Evolutionary conservation across 1,284 basidiomycete genomes (phyloP).

Genomic region (Singerocomus inundabilis): DNA sequence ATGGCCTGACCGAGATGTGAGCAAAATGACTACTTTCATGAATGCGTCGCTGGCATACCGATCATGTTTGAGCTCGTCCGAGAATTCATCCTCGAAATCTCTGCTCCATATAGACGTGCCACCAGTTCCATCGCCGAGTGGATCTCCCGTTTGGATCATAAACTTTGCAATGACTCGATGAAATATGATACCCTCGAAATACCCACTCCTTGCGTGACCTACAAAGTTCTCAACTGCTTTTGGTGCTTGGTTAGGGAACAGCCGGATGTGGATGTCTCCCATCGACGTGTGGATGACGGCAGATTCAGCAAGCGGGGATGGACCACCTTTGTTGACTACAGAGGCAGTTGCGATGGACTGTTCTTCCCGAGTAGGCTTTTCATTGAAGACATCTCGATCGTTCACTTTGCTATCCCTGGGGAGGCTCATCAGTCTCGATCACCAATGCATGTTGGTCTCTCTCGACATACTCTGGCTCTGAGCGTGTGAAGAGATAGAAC

Average conservation of each 20-base stretch:
- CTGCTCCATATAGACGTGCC: conserved; percentile 93
- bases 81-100: conserved; percentile 96
- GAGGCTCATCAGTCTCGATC: conserved; percentile 1
- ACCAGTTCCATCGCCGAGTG: conserved; percentile 96
- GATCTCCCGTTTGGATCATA: conserved; percentile 99
- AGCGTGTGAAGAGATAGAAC: conserved; percentile 96
- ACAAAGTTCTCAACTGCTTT: conserved; percentile 98
- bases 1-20: conserved; percentile 58
- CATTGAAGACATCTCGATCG: conserved; percentile 98
- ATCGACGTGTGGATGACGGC: conserved; percentile 94
- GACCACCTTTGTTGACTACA: conserved; percentile 47
- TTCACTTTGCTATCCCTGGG: conserved; percentile 79
- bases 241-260: conserved; percentile 91
- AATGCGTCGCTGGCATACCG: conserved; percentile 47
- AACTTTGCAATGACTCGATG: conserved; percentile 99
- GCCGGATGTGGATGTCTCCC: conserved; percentile 90
- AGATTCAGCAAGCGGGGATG: conserved; percentile 66
- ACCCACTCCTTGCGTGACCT: conserved; percentile 87
- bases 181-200: conserved; percentile 94
- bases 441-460: conserved; percentile 12
- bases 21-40: not conserved
- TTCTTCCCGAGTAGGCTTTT: conserved; percentile 95
- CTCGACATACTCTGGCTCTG: conserved; percentile 78
- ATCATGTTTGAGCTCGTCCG: conserved; percentile 86
- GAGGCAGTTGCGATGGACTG: conserved; percentile 82